Conservation (phyloP, 2,329 filamentous ascomycete genomes). For the Beauveria medogensis region DNA sequence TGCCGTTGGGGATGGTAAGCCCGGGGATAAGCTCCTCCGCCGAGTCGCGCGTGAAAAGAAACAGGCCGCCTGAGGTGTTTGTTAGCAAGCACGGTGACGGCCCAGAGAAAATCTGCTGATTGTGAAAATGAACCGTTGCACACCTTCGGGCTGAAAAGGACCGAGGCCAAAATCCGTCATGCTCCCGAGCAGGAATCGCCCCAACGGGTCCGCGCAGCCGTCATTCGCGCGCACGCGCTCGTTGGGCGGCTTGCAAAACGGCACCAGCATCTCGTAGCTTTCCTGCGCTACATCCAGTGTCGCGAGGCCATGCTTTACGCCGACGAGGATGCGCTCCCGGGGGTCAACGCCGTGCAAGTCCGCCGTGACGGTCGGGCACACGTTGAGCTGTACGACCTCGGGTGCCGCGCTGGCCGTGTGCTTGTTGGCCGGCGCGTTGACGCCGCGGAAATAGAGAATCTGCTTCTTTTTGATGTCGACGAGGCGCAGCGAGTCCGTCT, state of each 20-base stretch:
- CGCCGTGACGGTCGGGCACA: conserved; percentile 59
- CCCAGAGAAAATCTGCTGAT: too few relatives aligned
- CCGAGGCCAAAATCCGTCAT: conserved; percentile 68
- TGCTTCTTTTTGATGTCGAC: conserved; percentile 76
- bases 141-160: conserved; percentile 54
- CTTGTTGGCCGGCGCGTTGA: neutral
- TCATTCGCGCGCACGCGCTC: conserved; percentile 66
- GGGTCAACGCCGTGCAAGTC: conserved; percentile 63
- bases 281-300: conserved; percentile 53
- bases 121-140: conserved; percentile 14
- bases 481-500: conserved; percentile 60
- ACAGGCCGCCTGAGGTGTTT: conserved; percentile 50
- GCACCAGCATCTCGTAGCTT: conserved; percentile 44
- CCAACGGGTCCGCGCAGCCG: conserved; percentile 69
- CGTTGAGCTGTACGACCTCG: conserved; percentile 38
- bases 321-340: conserved; percentile 61
- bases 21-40: conserved; percentile 51
- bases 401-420: neutral
- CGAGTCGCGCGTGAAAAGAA: conserved; percentile 59
- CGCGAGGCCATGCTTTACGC: conserved; percentile 76
- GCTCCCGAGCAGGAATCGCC: conserved; percentile 75
- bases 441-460: conserved; percentile 27
- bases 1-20: conserved; percentile 76
- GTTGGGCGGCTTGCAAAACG: conserved; percentile 36
- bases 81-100: too few relatives aligned